phyloP scores from a whole-genome alignment of 2,329 filamentous ascomycete species.

The Pseudopithomyces chartarum region DNA sequence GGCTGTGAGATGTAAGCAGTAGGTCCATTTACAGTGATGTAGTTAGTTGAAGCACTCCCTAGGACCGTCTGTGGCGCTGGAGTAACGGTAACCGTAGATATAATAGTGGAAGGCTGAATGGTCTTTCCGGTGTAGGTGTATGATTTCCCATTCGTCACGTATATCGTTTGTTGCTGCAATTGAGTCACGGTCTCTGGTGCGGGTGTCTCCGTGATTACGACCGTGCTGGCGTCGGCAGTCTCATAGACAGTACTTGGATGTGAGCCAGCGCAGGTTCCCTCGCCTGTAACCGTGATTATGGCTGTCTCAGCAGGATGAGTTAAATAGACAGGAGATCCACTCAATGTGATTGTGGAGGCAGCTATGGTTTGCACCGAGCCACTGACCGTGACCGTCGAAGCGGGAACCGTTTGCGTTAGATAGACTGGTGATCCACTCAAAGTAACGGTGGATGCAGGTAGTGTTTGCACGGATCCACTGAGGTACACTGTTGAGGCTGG shows the following conservation, averaged over 20 bases:
- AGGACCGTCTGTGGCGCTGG: not conserved
- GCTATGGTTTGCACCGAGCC: not conserved
- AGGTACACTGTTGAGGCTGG: too few species aligned
- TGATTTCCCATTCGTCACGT: not conserved
- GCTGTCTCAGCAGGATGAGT: not conserved
- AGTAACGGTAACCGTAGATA: not conserved
- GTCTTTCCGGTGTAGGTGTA: not conserved
- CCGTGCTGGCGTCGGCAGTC: not conserved
- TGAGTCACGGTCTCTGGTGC: not conserved
- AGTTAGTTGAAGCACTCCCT: not conserved
- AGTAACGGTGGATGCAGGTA: too few species aligned
- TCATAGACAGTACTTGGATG: not conserved
- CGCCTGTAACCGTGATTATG: not conserved
- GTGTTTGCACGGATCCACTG: too few species aligned
- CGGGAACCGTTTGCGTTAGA: too few species aligned
- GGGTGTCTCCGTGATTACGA: not conserved
- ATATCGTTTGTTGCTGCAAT: not conserved
- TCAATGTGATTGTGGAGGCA: not conserved
- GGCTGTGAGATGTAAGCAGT: not conserved
- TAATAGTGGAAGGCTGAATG: not conserved
- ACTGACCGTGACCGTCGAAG: too few species aligned
- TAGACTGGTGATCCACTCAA: too few species aligned
- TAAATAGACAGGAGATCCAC: not conserved
- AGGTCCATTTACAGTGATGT: not conserved
- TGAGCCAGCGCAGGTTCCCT: not conserved